Evolutionary conservation across 1,139 yeast genomes (phyloP).

Genomic region (Nematodospora anomalae): DNA sequence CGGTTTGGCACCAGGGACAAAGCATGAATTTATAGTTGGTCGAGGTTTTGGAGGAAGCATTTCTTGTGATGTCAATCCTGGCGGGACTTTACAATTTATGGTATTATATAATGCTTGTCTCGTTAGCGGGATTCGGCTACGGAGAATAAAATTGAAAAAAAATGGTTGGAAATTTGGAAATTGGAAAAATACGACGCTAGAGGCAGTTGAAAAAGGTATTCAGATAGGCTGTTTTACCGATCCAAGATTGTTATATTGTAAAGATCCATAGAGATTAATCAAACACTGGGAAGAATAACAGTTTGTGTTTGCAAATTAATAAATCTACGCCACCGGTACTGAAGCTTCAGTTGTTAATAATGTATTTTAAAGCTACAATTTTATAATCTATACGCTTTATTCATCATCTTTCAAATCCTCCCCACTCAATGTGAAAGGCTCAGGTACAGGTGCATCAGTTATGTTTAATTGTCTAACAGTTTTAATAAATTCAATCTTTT

Average conservation of each 20-base stretch:
- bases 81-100: conserved; percentile 25
- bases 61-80: conserved; percentile 22
- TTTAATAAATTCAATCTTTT: conserved; percentile 66
- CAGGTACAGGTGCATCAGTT: conserved; percentile 89
- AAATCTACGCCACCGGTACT: no score
- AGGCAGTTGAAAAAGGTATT: conserved; percentile 17
- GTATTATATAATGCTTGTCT: conserved; percentile 17
- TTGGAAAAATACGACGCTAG: conserved; percentile 19
- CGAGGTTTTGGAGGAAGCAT: conserved; percentile 21
- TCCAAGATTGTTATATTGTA: conserved; percentile 17
- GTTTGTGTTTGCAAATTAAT: no score
- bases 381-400: conserved; percentile 2
- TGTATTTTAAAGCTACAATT: not conserved
- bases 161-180: conserved; percentile 17
- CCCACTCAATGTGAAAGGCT: conserved; percentile 70
- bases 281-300: no score
- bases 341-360: not conserved
- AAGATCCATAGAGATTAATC: not conserved
- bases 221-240: conserved; percentile 31
- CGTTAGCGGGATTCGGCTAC: conserved; percentile 17
- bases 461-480: conserved; percentile 82
- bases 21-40: conserved; percentile 15
- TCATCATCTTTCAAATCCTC: conserved; percentile 45
- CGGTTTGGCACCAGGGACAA: conserved; percentile 18
- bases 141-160: conserved; percentile 17